Percentiles rank a stretch among this genome's conserved stretches.
phyloP scores from a whole-genome alignment of 129 eudicot genomes.

The Smallanthus sonchifolius region DNA sequence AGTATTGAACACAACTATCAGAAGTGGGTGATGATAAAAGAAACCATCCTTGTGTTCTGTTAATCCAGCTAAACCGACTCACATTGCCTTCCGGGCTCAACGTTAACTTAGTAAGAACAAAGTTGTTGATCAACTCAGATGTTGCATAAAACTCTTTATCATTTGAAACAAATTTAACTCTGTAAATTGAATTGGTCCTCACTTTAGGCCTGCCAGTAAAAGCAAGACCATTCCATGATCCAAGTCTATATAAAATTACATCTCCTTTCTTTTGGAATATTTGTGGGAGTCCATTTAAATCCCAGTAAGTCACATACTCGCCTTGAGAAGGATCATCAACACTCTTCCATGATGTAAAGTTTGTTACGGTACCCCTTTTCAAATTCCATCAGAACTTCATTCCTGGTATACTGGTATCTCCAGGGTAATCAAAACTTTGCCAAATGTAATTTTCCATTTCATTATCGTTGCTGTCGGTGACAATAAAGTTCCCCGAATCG shows the following conservation, averaged over 20 bases:
- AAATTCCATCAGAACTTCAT: not conserved
- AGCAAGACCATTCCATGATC: constrained; percentile 39
- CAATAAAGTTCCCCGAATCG: too few species aligned
- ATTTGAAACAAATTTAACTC: not conserved
- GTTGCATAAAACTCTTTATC: constrained; percentile 12
- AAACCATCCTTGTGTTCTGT: not conserved
- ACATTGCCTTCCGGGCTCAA: not conserved
- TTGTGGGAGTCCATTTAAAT: too few species aligned
- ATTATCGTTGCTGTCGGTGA: too few species aligned
- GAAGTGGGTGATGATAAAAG: not conserved
- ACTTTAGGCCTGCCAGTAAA: constrained; percentile 24
- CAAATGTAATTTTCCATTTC: not conserved
- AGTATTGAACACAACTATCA: constrained; percentile 22
- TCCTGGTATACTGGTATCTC: not conserved
- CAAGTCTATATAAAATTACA: not conserved
- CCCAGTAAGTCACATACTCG: too few species aligned
- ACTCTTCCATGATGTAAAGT: not conserved
- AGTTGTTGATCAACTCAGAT: not conserved
- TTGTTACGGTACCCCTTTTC: not conserved
- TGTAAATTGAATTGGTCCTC: not conserved
- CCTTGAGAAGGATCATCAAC: not conserved
- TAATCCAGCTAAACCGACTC: constrained; percentile 4
- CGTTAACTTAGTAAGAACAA: not conserved
- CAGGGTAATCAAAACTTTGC: not conserved
- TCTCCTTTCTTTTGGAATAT: not conserved